Conservation (phyloP, 2,329 filamentous ascomycete species). For the Rhinocladiella similis region DNA sequence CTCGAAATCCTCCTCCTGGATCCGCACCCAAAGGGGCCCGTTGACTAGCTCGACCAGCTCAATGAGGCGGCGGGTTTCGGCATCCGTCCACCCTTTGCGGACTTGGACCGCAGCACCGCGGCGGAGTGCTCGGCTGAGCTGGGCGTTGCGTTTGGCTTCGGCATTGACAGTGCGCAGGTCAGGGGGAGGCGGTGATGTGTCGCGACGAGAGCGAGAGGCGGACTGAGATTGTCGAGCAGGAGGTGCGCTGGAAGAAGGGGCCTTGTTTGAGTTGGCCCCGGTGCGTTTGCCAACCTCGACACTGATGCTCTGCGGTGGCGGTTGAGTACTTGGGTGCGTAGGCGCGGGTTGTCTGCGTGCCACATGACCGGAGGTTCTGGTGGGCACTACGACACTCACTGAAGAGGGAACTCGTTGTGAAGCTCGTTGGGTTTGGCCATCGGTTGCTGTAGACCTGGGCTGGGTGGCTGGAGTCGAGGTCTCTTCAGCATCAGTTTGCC, state of each 20-base stretch:
- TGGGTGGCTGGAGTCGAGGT: not conserved
- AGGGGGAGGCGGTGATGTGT: not conserved
- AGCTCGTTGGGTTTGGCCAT: no score
- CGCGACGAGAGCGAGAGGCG: not conserved
- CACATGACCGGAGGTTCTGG: no score
- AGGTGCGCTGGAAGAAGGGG: slow-evolving; percentile 12
- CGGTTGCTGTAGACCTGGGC: no score
- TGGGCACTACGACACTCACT: no score
- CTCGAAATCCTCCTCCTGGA: slow-evolving; percentile 39
- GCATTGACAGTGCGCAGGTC: slow-evolving; percentile 6
- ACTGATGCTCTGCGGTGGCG: not conserved
- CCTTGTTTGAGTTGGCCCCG: not conserved
- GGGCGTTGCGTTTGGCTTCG: slow-evolving; percentile 16
- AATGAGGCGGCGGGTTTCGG: slow-evolving; percentile 48
- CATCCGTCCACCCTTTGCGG: slow-evolving; percentile 36
- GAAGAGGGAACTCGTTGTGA: not conserved
- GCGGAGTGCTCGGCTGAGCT: slow-evolving; percentile 13
- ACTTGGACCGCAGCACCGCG: slow-evolving; percentile 21
- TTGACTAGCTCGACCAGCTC: slow-evolving; percentile 46
- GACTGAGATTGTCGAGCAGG: not conserved
- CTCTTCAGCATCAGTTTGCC: not conserved
- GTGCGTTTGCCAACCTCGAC: no score
- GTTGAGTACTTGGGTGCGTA: not conserved
- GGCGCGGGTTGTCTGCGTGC: not conserved
- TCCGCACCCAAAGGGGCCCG: slow-evolving; percentile 49